phyloP scores from a whole-genome alignment of 2,329 filamentous ascomycete species.

The Phyllachora maydis region DNA sequence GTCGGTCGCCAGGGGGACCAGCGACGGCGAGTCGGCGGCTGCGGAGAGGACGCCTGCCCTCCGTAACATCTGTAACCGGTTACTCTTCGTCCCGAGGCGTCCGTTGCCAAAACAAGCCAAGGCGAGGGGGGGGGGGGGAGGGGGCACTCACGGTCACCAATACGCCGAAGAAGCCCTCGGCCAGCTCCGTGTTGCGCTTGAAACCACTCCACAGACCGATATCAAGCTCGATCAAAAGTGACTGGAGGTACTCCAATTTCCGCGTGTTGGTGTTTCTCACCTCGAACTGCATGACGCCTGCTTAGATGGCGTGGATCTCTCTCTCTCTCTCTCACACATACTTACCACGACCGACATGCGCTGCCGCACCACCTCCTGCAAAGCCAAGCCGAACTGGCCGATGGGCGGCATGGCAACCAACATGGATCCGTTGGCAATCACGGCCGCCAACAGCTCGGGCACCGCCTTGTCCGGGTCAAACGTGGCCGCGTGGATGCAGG shows the following conservation, averaged over 20 bases:
- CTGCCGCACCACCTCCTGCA: constrained; percentile 21
- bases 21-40: constrained; percentile 5
- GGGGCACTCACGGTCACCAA: constrained; percentile 18
- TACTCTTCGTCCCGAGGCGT: constrained; percentile 3
- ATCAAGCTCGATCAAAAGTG: constrained; percentile 25
- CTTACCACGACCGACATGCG: constrained; percentile 11
- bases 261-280: constrained; percentile 25
- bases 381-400: constrained; percentile 10
- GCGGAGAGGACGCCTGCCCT: constrained; percentile 15
- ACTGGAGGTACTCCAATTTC: constrained; percentile 27
- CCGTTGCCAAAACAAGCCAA: background rate
- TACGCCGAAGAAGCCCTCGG: constrained; percentile 33
- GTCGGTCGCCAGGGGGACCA: constrained; percentile 6
- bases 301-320: too few relatives aligned
- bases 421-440: constrained; percentile 7
- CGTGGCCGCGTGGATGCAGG: constrained; percentile 8
- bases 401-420: constrained; percentile 9
- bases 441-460: constrained; percentile 7
- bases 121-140: background rate
- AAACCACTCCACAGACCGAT: constrained; percentile 37
- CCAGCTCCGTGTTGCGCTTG: constrained; percentile 35
- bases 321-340: too few relatives aligned
- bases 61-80: constrained; percentile 21
- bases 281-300: too few relatives aligned
- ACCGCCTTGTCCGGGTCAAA: constrained; percentile 7